Evolutionary conservation across 2,329 filamentous ascomycete species (phyloP).

Genomic region (Trichophyton verrucosum): DNA sequence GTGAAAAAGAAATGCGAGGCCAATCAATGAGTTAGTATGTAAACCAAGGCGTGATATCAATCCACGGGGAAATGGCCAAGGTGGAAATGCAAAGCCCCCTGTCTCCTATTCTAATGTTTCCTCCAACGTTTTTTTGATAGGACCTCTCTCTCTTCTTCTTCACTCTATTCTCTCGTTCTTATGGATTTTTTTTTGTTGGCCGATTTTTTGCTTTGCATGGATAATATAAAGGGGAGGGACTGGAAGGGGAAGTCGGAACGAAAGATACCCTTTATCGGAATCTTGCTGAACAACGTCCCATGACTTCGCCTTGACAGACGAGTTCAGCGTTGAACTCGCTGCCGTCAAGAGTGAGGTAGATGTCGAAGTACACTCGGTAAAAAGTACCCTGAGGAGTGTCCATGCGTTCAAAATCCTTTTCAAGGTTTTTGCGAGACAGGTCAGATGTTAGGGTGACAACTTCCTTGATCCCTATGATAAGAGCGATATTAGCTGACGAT

Average conservation of each 20-base stretch:
- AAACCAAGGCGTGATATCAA: not conserved
- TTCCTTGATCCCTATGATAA: constrained; percentile 77
- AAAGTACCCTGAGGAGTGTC: constrained; percentile 95
- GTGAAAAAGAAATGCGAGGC: not conserved
- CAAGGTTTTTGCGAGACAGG: constrained; percentile 91
- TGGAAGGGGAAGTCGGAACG: not conserved
- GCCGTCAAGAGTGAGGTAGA: constrained; percentile 86
- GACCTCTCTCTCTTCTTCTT: not conserved
- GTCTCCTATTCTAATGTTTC: not conserved
- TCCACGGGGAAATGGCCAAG: not conserved
- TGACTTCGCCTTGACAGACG: constrained; percentile 98
- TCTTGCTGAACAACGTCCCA: constrained; percentile 87
- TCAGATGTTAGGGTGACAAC: constrained; percentile 96
- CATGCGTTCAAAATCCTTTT: constrained; percentile 99
- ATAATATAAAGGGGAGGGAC: not conserved
- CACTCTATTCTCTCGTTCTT: not conserved
- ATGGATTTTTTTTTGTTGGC: not conserved
- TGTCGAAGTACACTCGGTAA: constrained; percentile 60
- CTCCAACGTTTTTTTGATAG: not conserved
- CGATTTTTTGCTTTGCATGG: not conserved
- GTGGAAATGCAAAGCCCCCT: not conserved
- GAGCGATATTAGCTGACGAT: not conserved
- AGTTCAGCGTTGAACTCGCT: constrained; percentile 97
- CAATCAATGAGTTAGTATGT: not conserved
- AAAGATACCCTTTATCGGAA: constrained; percentile 47